Percentiles rank a stretch among this genome's conserved stretches.
Evolutionary conservation across 805 yeast genomes (phyloP).

Genomic region (Komagataella kurtzmanii): DNA sequence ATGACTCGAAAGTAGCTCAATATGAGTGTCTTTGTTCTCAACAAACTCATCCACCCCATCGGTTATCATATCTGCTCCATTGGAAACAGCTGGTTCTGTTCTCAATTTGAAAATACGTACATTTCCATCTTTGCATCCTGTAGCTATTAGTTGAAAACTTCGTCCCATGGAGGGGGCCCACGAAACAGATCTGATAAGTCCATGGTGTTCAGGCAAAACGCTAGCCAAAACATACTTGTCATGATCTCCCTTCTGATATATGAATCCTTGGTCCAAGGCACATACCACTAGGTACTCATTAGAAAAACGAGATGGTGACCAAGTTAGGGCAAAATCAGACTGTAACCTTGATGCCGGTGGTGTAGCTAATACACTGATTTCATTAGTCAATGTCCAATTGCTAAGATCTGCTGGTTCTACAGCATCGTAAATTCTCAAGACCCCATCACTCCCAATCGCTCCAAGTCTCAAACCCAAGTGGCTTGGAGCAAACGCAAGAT

Average conservation of each 20-base stretch:
- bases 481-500: constrained; percentile 79
- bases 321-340: constrained; percentile 71
- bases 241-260: constrained; percentile 39
- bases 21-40: constrained; percentile 13
- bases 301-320: constrained; percentile 84
- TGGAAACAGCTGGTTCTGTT: constrained; percentile 21
- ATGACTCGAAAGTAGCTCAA: constrained; percentile 53
- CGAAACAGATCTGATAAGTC: constrained; percentile 73
- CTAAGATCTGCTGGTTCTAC: constrained; percentile 80
- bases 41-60: background rate
- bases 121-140: constrained; percentile 91
- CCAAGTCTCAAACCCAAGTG: constrained; percentile 75
- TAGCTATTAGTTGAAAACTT: constrained; percentile 76
- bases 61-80: background rate
- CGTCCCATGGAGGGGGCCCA: constrained; percentile 98
- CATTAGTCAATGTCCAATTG: constrained; percentile 69
- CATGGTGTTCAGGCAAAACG: constrained; percentile 71
- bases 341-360: constrained; percentile 76
- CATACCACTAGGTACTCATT: constrained; percentile 73
- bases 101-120: constrained; percentile 73
- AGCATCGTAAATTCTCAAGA: constrained; percentile 74
- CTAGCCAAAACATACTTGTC: constrained; percentile 45
- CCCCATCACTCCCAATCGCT: constrained; percentile 83
- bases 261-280: constrained; percentile 76
- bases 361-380: constrained; percentile 47